Evolutionary conservation across 1,284 basidiomycete species (phyloP).

Genomic region (Cryptococcus hybrid): DNA sequence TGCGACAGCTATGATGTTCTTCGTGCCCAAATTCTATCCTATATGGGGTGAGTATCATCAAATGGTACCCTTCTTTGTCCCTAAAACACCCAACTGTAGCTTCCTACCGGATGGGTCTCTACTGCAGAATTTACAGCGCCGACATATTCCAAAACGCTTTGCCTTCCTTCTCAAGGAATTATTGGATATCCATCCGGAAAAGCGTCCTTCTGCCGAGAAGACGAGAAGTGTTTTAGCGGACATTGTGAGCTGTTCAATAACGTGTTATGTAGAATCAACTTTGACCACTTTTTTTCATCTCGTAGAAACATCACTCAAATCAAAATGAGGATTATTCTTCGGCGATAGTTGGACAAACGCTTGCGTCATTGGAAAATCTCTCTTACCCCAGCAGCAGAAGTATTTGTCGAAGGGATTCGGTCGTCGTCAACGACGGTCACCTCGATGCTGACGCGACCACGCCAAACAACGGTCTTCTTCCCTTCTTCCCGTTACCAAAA

Average conservation of each 20-base stretch:
- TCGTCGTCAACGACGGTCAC: too few relatives aligned
- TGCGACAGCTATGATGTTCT: constrained; percentile 61
- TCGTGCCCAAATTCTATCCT: constrained; percentile 69
- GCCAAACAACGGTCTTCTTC: too few relatives aligned
- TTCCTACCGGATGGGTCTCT: neutral
- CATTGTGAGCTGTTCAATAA: neutral
- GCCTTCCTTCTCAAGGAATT: constrained; percentile 70
- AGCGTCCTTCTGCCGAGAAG: constrained; percentile 57
- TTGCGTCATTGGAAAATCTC: too few relatives aligned
- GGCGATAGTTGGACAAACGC: too few relatives aligned
- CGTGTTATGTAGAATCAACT: too few relatives aligned
- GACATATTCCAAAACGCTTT: constrained; percentile 66
- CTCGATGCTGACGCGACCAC: too few relatives aligned
- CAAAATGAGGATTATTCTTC: too few relatives aligned
- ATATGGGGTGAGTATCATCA: constrained; percentile 60
- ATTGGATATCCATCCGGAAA: constrained; percentile 60
- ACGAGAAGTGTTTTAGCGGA: neutral
- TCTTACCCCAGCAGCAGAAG: too few relatives aligned
- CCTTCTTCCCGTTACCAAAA: too few relatives aligned
- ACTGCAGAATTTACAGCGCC: constrained; percentile 49
- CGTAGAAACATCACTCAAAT: too few relatives aligned
- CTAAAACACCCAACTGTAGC: neutral
- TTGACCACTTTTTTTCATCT: too few relatives aligned
- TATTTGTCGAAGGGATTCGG: too few relatives aligned
- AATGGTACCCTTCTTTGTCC: neutral